A percentile compares a stretch with the other conserved stretches of the same genome.
Conservation (phyloP, 169 alveolate genomes). For the Cryptosporidium baileyi region DNA sequence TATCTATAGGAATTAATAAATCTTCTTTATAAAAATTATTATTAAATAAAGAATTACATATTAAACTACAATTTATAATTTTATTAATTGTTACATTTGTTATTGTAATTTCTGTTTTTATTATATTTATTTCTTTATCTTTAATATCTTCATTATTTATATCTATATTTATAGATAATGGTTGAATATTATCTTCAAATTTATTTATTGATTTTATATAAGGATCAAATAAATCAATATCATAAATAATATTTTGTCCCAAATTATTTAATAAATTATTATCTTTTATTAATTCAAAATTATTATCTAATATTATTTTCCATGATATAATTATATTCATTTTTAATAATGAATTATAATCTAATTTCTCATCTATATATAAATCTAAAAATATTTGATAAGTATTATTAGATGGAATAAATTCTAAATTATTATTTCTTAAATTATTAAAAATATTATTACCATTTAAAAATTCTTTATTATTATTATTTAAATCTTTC, state of each 20-base stretch:
- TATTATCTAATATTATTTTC: too few relatives aligned
- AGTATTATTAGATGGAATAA: not conserved
- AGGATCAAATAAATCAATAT: constrained; percentile 35
- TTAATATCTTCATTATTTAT: not conserved
- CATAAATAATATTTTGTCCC: constrained; percentile 1
- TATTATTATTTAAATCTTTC: too few relatives aligned
- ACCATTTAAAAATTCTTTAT: not conserved
- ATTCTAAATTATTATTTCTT: not conserved
- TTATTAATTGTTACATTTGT: constrained; percentile 6
- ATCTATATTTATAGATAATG: not conserved
- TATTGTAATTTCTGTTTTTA: not conserved
- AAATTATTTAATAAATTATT: not conserved
- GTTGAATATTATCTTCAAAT: not conserved
- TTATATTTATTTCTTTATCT: not conserved
- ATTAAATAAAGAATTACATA: not conserved
- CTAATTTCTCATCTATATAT: not conserved
- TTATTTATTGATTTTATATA: not conserved
- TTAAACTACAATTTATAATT: constrained; percentile 4
- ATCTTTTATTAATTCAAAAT: too few relatives aligned
- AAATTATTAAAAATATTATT: not conserved
- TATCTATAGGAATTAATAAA: constrained; percentile 38
- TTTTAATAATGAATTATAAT: not conserved
- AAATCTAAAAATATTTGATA: constrained; percentile 16
- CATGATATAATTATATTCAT: constrained; percentile 20
- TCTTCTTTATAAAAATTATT: not conserved